Evolutionary conservation across 1,284 basidiomycete genomes (phyloP), one percentile per base, ranked within the genome.

Genomic region (Gymnopus androsaceus): DNA sequence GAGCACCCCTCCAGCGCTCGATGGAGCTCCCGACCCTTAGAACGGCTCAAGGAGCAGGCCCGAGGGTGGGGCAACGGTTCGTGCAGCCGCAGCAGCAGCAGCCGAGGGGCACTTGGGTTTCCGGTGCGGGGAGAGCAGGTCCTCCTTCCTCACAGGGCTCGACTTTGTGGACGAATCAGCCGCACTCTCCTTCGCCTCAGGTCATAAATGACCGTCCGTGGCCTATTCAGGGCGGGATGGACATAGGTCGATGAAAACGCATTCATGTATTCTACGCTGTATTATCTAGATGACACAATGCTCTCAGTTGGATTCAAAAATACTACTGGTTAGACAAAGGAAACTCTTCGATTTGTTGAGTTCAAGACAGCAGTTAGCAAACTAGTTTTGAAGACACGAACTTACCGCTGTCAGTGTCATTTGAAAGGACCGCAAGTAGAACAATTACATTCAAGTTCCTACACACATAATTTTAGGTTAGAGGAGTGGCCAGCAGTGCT

Each of bases 21-120:
- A 80, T 83, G 38, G 60, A 82, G 56, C 78, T 78, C 40, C 74
- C 73, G 19, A 72, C 71, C 14, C 75, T 80, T 70, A 74, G 82
- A n/a, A 66, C 74, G 54, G 75, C 72, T n/a, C 75, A 74, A 58
- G 75, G 69, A n/a, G 71, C 81, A 41, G 70, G 80, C 55, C 67
- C 76, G 14, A 76, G 74, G 25, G 77, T 78, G 55, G 30, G 76
- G 72, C 6, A 68, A 74, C 51, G 63, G 70, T 61, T 5, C 71
- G 68, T 19, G 34, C 33, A 25, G 14, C 21, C 4, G 6, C 44
- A 38, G 19, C 42, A 17, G 11, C 31, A 36, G 41, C 50, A 28
- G 17, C 57, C 28, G 27, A 57, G 51, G 15, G 57, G 50, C n/a
- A 28, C 49, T 14, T 55, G 57, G 50, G n/a, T 44, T 28, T 41